These are phyloP conservation scores for Aureobasidium sp. DNA, from an alignment of 2,329 filamentous ascomycete genomes.

Conservation along the genomic window DNA sequence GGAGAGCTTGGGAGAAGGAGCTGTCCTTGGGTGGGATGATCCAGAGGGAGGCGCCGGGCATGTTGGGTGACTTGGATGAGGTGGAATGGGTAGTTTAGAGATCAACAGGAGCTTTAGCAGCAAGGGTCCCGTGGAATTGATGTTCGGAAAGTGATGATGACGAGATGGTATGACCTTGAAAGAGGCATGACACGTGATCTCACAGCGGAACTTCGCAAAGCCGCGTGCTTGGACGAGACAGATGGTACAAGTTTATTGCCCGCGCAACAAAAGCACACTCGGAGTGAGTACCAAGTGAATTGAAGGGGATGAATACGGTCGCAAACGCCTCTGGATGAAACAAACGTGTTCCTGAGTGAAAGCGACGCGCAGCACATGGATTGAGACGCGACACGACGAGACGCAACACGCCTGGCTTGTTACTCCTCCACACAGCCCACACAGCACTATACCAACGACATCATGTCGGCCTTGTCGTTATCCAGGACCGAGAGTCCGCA, in stretches of 20 bases:
- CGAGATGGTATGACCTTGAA: background rate
- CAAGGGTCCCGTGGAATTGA: background rate
- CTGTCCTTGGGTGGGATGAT: slow-evolving; percentile 33
- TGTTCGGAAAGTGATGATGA: background rate
- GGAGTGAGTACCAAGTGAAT: background rate
- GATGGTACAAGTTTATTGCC: background rate
- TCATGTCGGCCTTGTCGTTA: slow-evolving; percentile 31
- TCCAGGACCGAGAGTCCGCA: slow-evolving; percentile 56
- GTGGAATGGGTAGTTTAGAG: background rate
- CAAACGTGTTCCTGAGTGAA: background rate
- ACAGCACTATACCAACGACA: slow-evolving; percentile 3
- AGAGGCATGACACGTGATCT: background rate
- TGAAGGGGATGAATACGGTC: background rate
- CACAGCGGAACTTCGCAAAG: background rate
- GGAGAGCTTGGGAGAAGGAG: slow-evolving; percentile 27
- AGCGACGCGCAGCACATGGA: background rate
- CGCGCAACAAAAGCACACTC: background rate
- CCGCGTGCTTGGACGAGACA: background rate
- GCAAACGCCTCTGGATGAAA: background rate
- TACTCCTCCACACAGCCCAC: slow-evolving; percentile 3
- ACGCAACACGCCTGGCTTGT: background rate
- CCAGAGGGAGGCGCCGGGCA: slow-evolving; percentile 39
- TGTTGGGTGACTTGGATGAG: slow-evolving; percentile 12
- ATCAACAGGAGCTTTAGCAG: background rate
- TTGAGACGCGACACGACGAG: slow-evolving; percentile 10